phyloP scores from a whole-genome alignment of 2,329 filamentous ascomycete genomes.

The Diaporthe destruens region DNA sequence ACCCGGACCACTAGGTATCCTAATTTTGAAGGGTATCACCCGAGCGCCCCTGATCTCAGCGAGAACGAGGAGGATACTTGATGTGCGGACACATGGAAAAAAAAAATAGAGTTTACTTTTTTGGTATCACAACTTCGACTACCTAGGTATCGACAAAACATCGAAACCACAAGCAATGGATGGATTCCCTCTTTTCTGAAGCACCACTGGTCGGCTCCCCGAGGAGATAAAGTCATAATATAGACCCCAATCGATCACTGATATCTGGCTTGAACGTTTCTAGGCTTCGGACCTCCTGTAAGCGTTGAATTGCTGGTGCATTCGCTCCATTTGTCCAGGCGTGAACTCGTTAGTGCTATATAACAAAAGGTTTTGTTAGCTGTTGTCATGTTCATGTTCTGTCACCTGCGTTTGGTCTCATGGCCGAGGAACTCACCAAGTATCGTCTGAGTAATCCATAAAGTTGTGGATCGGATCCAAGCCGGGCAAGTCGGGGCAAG shows the following conservation, averaged over 20 bases:
- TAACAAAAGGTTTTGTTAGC: not conserved
- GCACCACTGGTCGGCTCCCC: not conserved
- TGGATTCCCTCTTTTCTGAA: not conserved
- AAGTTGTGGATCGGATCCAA: conserved; percentile 34
- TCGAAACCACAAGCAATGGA: not conserved
- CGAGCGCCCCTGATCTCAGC: not conserved
- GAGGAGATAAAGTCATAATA: not conserved
- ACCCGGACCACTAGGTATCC: not conserved
- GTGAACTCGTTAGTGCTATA: conserved; percentile 25
- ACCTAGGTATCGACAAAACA: not conserved
- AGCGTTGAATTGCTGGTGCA: conserved; percentile 13
- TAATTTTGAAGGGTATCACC: not conserved
- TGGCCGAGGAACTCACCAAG: not conserved
- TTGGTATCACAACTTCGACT: too few species aligned
- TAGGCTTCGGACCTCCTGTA: conserved; percentile 3
- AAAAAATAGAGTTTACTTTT: not conserved
- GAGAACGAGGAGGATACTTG: not conserved
- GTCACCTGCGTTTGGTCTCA: not conserved
- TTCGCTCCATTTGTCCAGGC: conserved; percentile 20
- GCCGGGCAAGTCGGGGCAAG: conserved; percentile 18
- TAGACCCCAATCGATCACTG: not conserved
- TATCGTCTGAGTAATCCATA: conserved; percentile 33
- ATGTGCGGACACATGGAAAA: not conserved
- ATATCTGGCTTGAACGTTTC: not conserved
- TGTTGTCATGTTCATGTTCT: not conserved